phyloP scores from a whole-genome alignment of 208 protist species.

The Entamoeba invadens region DNA sequence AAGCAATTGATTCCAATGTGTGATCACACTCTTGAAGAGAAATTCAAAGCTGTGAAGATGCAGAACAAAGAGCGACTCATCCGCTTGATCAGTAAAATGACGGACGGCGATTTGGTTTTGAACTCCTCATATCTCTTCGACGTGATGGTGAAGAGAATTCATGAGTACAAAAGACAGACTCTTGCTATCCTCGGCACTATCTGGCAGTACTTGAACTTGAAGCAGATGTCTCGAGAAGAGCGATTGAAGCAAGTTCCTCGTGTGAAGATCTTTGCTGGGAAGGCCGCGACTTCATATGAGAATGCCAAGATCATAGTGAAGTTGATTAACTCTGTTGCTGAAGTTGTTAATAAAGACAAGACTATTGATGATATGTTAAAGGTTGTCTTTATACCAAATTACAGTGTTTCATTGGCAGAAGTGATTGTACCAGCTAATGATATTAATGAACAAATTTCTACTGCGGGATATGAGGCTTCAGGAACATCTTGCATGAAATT shows the following conservation, averaged over 20 bases:
- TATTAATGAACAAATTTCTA: conserved; percentile 28
- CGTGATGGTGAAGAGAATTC: conserved; percentile 25
- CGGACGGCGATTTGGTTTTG: not conserved
- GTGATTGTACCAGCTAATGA: conserved; percentile 25
- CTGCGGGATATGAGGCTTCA: conserved; percentile 18
- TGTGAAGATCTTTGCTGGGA: conserved; percentile 20
- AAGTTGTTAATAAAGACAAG: conserved; percentile 21
- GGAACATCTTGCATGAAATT: conserved; percentile 27
- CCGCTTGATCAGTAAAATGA: not conserved
- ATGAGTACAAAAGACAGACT: conserved; percentile 31
- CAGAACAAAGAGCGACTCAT: not conserved
- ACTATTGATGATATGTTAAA: not conserved
- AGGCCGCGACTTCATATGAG: conserved; percentile 22
- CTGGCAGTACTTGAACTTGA: conserved; percentile 5
- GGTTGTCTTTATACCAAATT: conserved; percentile 26
- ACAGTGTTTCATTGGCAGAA: conserved; percentile 17
- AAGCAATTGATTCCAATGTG: not conserved
- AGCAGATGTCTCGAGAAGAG: not conserved
- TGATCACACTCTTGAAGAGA: conserved; percentile 1
- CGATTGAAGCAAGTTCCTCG: not conserved
- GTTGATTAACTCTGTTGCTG: conserved; percentile 21
- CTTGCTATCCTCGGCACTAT: conserved; percentile 27
- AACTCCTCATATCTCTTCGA: conserved; percentile 12
- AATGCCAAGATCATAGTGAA: conserved; percentile 31
- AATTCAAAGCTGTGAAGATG: not conserved